phyloP scores from a whole-genome alignment of 2,329 filamentous ascomycete species.

The Cladophialophora psammophila region DNA sequence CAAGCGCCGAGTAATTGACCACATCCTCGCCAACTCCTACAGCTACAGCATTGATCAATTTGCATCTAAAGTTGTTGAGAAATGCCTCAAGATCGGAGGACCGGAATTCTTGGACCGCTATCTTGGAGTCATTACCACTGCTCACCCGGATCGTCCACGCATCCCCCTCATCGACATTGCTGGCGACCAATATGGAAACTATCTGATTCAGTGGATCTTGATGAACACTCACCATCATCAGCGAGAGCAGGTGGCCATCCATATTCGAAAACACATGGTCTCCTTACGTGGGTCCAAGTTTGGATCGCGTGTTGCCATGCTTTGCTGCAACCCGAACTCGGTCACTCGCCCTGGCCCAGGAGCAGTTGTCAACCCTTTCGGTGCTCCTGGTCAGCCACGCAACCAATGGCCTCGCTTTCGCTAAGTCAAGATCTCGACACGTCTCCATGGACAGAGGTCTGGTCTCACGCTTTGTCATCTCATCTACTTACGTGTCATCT shows the following conservation, averaged over 20 bases:
- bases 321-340: slow-evolving; percentile 93
- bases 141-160: slow-evolving; percentile 85
- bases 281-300: slow-evolving; percentile 98
- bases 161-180: slow-evolving; percentile 97
- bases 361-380: slow-evolving; percentile 65
- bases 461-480: slow-evolving; percentile 28
- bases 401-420: slow-evolving; percentile 63
- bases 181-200: slow-evolving; percentile 98
- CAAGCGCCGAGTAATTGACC: slow-evolving; percentile 90
- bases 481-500: slow-evolving; percentile 40
- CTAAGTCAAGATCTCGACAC: slow-evolving; percentile 44
- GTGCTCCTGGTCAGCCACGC: slow-evolving; percentile 63
- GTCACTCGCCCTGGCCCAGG: slow-evolving; percentile 88
- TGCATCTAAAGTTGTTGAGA: slow-evolving; percentile 98
- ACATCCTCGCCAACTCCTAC: slow-evolving; percentile 89
- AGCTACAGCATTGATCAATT: slow-evolving; percentile 99
- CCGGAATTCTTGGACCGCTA: slow-evolving; percentile 90
- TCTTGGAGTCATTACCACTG: slow-evolving; percentile 91
- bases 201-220: slow-evolving; percentile 95
- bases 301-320: slow-evolving; percentile 96
- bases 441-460: slow-evolving; percentile 8
- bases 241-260: slow-evolving; percentile 87
- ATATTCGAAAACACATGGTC: slow-evolving; percentile 99
- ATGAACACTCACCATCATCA: slow-evolving; percentile 87
- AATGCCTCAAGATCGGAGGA: slow-evolving; percentile 96